Conservation (phyloP, 192 early-diverging fungal genomes). For the Glomus cerebriforme region DNA sequence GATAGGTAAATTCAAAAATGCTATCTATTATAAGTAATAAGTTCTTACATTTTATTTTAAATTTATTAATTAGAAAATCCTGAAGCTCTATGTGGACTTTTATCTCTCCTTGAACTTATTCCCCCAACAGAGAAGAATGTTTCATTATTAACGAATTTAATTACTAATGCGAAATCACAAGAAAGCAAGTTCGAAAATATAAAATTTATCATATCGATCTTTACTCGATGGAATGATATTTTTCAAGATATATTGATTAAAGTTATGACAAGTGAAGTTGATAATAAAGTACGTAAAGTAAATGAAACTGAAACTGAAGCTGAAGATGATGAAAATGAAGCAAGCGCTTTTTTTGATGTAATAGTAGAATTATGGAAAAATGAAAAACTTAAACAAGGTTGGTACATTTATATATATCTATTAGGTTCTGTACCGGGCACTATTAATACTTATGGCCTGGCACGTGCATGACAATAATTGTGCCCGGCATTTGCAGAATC, state of each 20-base stretch:
- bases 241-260: neutral
- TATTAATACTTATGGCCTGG: too few relatives aligned
- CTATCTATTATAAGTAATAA: neutral
- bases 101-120: slow-evolving; percentile 4
- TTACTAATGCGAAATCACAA: neutral
- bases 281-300: neutral
- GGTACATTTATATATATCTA: too few relatives aligned
- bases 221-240: neutral
- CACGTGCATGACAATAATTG: too few relatives aligned
- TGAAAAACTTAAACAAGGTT: neutral
- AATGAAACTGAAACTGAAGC: too few relatives aligned
- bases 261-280: neutral
- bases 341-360: neutral
- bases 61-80: neutral
- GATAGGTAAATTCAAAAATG: neutral
- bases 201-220: neutral
- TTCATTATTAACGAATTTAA: neutral
- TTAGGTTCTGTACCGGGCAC: too few relatives aligned
- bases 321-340: neutral
- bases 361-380: neutral
- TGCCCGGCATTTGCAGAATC: too few relatives aligned
- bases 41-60: neutral
- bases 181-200: neutral
- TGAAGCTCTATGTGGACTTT: neutral
- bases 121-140: neutral